Evolutionary conservation across 495 filamentous ascomycete genomes (phyloP).

Genomic region (Melanomma pulvis-pyrius): DNA sequence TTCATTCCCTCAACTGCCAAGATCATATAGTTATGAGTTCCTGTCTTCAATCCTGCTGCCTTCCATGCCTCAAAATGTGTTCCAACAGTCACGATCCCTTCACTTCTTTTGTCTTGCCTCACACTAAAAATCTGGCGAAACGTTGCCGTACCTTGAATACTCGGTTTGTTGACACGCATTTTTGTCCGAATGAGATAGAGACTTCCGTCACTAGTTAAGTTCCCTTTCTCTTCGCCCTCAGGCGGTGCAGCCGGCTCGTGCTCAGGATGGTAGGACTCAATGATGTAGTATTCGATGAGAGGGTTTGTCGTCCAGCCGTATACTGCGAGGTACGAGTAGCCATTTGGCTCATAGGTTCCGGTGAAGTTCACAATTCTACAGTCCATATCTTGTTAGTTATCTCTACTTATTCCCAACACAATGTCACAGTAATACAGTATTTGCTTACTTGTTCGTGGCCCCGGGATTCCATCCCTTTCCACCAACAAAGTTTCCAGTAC

Average conservation of each 20-base stretch:
- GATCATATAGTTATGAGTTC: constrained; percentile 47
- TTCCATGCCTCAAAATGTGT: constrained; percentile 47
- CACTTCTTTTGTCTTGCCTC: constrained; percentile 54
- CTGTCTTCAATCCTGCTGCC: constrained; percentile 43
- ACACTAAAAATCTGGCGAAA: constrained; percentile 66
- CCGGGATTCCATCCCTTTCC: constrained; percentile 40
- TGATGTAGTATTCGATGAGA: constrained; percentile 66
- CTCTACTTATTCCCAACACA: not conserved
- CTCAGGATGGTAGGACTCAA: constrained; percentile 60
- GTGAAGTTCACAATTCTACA: constrained; percentile 52
- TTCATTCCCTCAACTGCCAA: constrained; percentile 57
- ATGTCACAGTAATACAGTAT: not conserved
- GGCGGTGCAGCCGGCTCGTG: constrained; percentile 48
- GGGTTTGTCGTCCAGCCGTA: constrained; percentile 67
- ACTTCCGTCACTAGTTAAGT: constrained; percentile 33
- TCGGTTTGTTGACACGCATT: constrained; percentile 46
- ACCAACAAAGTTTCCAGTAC: constrained; percentile 31
- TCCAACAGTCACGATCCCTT: constrained; percentile 54
- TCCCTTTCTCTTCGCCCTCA: constrained; percentile 41
- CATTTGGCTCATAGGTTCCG: constrained; percentile 57
- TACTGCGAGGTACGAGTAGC: constrained; percentile 62
- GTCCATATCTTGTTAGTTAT: not conserved
- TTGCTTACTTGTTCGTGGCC: constrained; percentile 1
- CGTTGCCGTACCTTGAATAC: constrained; percentile 59
- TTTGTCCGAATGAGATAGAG: constrained; percentile 34